Evolutionary conservation across 306 rosid species (phyloP).

Genomic region (Medicago arabica): DNA sequence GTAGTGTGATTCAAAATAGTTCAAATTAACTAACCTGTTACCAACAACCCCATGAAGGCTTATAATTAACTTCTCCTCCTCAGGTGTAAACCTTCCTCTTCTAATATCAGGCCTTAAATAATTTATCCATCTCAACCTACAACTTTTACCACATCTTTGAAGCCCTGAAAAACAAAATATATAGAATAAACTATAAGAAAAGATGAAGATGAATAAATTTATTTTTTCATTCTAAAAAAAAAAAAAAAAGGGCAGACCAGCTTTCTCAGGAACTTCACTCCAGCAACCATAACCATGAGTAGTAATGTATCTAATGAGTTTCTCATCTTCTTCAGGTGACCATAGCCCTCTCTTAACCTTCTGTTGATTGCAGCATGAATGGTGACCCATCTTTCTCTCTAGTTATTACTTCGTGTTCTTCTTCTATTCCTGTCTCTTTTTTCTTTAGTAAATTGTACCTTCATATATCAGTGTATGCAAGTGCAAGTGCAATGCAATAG

Average conservation of each 20-base stretch:
- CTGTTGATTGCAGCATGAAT: conserved; percentile 98
- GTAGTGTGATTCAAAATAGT: conserved; percentile 10
- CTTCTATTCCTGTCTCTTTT: conserved; percentile 11
- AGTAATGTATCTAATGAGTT: conserved; percentile 87
- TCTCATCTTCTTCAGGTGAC: conserved; percentile 99
- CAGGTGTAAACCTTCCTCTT: conserved; percentile 94
- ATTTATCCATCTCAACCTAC: conserved; percentile 96
- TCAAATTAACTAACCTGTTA: conserved; percentile 78
- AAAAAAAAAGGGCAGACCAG: conserved; percentile 51
- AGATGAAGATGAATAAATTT: not conserved
- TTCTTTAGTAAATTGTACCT: not conserved
- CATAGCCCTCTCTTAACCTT: conserved; percentile 99
- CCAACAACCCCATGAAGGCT: conserved; percentile 97
- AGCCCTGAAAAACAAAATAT: conserved; percentile 63
- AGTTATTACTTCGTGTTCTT: conserved; percentile 9
- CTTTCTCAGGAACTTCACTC: conserved; percentile 99
- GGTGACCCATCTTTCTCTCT: conserved; percentile 74
- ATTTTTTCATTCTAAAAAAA: not conserved
- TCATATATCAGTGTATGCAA: not conserved
- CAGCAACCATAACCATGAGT: conserved; percentile 98
- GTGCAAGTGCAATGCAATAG: conserved; percentile 40
- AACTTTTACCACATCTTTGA: conserved; percentile 98
- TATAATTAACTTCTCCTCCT: conserved; percentile 93
- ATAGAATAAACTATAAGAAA: not conserved
- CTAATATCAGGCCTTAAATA: conserved; percentile 98